Conservation (phyloP, 1,139 yeast species). For the Saccharomyces hybrid region DNA sequence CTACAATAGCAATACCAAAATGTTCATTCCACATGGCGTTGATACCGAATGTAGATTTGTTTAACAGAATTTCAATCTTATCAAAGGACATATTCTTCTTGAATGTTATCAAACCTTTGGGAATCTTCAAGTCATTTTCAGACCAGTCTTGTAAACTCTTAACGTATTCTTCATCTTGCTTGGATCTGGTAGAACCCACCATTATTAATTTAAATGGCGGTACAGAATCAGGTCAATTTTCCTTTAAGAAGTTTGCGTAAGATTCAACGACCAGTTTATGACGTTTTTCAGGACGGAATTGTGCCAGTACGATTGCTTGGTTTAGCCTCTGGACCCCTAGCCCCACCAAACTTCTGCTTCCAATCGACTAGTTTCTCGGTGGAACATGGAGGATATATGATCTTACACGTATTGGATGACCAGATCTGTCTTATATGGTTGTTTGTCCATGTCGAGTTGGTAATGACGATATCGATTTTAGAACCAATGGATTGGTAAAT, state of each 20-base stretch:
- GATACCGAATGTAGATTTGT: conserved; percentile 65
- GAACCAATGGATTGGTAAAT: conserved; percentile 63
- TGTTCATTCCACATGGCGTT: conserved; percentile 99
- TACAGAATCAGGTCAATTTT: conserved; percentile 6
- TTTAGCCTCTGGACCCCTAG: conserved; percentile 27
- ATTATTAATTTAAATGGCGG: conserved; percentile 51
- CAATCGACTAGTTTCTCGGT: conserved; percentile 43
- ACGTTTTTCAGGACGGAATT: conserved; percentile 92
- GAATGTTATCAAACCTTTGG: conserved; percentile 48
- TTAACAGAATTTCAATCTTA: conserved; percentile 48
- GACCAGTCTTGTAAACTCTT: conserved; percentile 42
- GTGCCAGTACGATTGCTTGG: conserved; percentile 72
- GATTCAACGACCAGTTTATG: conserved; percentile 63
- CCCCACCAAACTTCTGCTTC: conserved; percentile 32
- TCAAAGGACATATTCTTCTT: conserved; percentile 70
- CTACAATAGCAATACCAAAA: conserved; percentile 96
- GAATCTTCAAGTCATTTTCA: conserved; percentile 39
- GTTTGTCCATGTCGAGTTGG: conserved; percentile 89
- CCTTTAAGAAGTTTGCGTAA: conserved; percentile 44
- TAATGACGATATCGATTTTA: conserved; percentile 56
- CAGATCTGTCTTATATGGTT: conserved; percentile 63
- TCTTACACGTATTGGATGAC: conserved; percentile 35
- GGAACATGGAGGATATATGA: conserved; percentile 84
- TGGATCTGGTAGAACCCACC: conserved; percentile 77
- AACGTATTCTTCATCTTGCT: conserved; percentile 57